Conservation (phyloP, 2,329 filamentous ascomycete genomes). For the Aureobasidium sp. region DNA sequence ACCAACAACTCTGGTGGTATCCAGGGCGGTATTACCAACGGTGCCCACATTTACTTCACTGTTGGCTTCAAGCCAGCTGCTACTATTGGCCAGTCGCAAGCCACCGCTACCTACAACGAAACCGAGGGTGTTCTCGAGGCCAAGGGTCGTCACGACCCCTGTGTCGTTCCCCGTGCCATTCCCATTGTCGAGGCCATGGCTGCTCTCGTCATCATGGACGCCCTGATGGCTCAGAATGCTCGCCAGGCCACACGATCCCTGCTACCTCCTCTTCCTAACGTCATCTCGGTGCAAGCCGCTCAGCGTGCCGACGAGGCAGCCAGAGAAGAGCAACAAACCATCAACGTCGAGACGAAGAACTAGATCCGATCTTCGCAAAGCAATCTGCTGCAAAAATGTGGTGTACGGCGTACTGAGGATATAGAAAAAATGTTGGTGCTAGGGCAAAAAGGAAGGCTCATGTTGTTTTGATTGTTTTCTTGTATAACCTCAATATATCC, state of each 20-base stretch:
- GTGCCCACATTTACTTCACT: conserved; percentile 87
- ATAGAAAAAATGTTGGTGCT: background rate
- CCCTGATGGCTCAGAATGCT: conserved; percentile 71
- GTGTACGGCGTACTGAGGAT: conserved; percentile 1
- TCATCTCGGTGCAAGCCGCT: conserved; percentile 23
- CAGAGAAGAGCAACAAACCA: conserved; percentile 13
- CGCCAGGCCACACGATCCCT: conserved; percentile 41
- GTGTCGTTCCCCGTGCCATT: conserved; percentile 77
- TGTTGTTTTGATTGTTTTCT: conserved; percentile 6
- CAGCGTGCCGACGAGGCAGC: conserved; percentile 13
- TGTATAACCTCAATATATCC: conserved; percentile 7
- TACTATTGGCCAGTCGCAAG: conserved; percentile 84
- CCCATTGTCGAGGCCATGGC: conserved; percentile 91
- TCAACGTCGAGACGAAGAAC: conserved; percentile 8
- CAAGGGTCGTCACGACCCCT: conserved; percentile 91
- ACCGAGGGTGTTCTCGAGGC: conserved; percentile 71
- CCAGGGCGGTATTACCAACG: conserved; percentile 92
- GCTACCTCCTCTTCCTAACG: conserved; percentile 34
- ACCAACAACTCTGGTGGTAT: conserved; percentile 95
- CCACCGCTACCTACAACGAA: conserved; percentile 71
- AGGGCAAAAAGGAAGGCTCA: background rate
- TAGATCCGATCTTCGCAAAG: background rate
- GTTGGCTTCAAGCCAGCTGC: conserved; percentile 92
- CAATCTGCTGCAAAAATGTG: background rate
- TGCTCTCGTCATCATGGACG: conserved; percentile 77